Evolutionary conservation across 2,329 filamentous ascomycete species (phyloP).

Genomic region (Fusarium tuaranense): DNA sequence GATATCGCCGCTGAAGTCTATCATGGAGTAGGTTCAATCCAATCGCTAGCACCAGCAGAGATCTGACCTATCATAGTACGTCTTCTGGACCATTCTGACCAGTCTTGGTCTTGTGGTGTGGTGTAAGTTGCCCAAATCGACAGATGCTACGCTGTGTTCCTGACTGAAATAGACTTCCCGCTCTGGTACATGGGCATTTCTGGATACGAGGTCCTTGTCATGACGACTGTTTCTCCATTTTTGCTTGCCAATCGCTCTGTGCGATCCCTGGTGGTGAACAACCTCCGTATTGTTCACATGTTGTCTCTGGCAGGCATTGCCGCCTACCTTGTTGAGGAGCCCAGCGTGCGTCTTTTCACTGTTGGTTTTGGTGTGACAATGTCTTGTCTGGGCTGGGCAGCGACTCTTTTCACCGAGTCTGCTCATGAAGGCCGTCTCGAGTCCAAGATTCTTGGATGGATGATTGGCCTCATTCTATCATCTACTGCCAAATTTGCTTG

Average conservation of each 20-base stretch:
- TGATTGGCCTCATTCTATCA: constrained; percentile 84
- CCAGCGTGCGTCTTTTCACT: constrained; percentile 80
- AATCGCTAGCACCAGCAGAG: constrained; percentile 1
- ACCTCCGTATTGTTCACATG: constrained; percentile 79
- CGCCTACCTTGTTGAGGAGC: constrained; percentile 81
- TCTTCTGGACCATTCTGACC: constrained; percentile 96
- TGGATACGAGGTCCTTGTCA: constrained; percentile 90
- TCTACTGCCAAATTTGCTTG: constrained; percentile 92
- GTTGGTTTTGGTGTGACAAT: constrained; percentile 85
- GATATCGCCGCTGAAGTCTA: constrained; percentile 91
- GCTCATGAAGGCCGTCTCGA: constrained; percentile 81
- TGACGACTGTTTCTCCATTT: constrained; percentile 85
- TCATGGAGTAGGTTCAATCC: constrained; percentile 75
- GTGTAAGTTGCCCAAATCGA: constrained; percentile 72
- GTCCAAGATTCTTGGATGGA: constrained; percentile 82
- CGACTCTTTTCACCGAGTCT: constrained; percentile 83
- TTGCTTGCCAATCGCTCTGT: constrained; percentile 79
- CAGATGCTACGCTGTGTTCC: constrained; percentile 4
- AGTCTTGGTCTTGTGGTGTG: constrained; percentile 90
- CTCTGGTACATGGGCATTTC: constrained; percentile 99
- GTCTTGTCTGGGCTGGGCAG: constrained; percentile 86
- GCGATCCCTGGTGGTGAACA: constrained; percentile 74
- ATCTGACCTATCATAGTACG: constrained; percentile 68
- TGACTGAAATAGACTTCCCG: constrained; percentile 77
- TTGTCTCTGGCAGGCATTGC: constrained; percentile 82